Percentiles rank a stretch among this genome's conserved stretches.
Conservation (phyloP, 371 early-diverging fungal species). For the Apophysomyces trapeziformis region DNA sequence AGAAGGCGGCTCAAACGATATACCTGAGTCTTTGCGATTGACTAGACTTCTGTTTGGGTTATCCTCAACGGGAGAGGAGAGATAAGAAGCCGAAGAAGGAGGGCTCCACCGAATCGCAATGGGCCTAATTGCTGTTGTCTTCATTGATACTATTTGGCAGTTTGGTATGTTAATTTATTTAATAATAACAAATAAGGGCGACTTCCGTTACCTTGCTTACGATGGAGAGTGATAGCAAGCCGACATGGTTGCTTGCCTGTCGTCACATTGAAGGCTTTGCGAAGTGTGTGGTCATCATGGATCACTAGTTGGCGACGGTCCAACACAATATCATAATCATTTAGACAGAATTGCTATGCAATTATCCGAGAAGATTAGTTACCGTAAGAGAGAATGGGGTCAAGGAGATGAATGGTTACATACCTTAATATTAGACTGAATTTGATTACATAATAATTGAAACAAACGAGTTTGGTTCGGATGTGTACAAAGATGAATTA, state of each 20-base stretch:
- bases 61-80: not conserved
- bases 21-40: constrained; percentile 38
- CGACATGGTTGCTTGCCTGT: not conserved
- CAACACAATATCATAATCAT: constrained; percentile 24
- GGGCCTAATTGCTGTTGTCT: constrained; percentile 25
- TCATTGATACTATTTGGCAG: not conserved
- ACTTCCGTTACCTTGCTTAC: constrained; percentile 14
- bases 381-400: not conserved
- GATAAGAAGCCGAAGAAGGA: not conserved
- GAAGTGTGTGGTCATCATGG: constrained; percentile 25
- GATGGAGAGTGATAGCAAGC: constrained; percentile 20
- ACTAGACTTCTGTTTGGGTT: not conserved
- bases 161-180: not conserved
- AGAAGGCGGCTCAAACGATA: constrained; percentile 15
- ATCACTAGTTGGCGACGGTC: constrained; percentile 16
- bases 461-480: constrained; percentile 23
- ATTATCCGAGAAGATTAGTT: not conserved
- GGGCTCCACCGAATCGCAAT: constrained; percentile 17
- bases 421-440: constrained; percentile 27
- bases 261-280: constrained; percentile 14
- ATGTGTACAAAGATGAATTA: constrained; percentile 25
- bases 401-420: not conserved
- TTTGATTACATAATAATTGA: constrained; percentile 20
- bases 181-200: not conserved
- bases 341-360: not conserved